phyloP scores from a whole-genome alignment of 1,284 basidiomycete species.

The Rhodotorula sp. region DNA sequence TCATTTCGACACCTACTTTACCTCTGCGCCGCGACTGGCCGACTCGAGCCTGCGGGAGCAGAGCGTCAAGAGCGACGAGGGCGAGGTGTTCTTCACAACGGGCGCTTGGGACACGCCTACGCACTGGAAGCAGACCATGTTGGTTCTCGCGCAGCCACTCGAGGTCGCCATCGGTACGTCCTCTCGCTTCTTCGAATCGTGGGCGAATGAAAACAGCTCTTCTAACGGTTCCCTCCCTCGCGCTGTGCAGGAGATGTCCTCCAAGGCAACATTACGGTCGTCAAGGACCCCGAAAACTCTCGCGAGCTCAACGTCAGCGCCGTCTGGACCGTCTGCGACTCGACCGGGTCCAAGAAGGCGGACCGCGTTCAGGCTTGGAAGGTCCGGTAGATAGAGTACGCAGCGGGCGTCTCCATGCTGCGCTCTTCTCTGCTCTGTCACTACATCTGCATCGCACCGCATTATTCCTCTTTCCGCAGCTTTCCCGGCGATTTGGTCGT shows the following conservation, averaged over 20 bases:
- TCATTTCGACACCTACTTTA: constrained; percentile 96
- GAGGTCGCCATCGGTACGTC: constrained; percentile 65
- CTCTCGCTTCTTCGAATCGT: background rate
- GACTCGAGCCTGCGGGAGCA: constrained; percentile 19
- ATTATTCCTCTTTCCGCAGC: too few species aligned
- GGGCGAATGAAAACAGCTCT: too few species aligned
- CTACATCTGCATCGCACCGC: too few species aligned
- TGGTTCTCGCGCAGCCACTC: constrained; percentile 79
- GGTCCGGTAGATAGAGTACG: constrained; percentile 16
- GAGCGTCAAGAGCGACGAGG: constrained; percentile 46
- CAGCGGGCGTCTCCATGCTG: too few species aligned
- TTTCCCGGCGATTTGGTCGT: too few species aligned
- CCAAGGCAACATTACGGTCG: constrained; percentile 75
- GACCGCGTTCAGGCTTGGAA: constrained; percentile 40
- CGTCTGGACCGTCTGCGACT: constrained; percentile 65
- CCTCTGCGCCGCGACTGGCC: constrained; percentile 54
- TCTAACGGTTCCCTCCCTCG: too few species aligned
- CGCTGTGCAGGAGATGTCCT: constrained; percentile 65
- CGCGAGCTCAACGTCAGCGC: constrained; percentile 91
- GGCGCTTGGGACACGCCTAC: constrained; percentile 81
- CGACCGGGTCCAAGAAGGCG: constrained; percentile 8
- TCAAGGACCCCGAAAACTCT: constrained; percentile 76
- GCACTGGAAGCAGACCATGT: constrained; percentile 98
- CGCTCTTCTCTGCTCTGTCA: too few species aligned
- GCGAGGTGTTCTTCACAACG: constrained; percentile 82